Conservation (phyloP, 2,329 filamentous ascomycete genomes). For the Thelonectria blattea region DNA sequence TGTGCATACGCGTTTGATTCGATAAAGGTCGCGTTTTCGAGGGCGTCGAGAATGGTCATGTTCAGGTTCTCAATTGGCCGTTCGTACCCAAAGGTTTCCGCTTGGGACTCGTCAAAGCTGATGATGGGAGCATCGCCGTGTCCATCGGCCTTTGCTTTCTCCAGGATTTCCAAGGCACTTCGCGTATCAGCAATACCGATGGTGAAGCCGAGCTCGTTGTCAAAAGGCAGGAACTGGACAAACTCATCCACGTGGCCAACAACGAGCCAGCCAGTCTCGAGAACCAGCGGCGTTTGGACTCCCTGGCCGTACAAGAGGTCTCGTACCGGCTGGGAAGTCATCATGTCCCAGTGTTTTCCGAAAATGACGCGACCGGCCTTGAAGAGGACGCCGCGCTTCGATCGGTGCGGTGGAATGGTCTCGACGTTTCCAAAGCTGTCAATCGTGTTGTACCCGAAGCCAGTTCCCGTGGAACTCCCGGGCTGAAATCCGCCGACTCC, state of each 20-base stretch:
- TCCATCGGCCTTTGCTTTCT: conserved; percentile 29
- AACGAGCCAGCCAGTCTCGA: conserved; percentile 38
- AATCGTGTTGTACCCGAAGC: conserved; percentile 22
- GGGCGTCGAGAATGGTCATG: conserved; percentile 17
- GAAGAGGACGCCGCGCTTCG: conserved; percentile 32
- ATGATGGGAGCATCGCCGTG: conserved; percentile 28
- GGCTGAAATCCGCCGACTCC: conserved; percentile 43
- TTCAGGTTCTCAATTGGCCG: conserved; percentile 6
- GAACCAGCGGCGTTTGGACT: conserved; percentile 41
- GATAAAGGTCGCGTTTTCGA: background rate
- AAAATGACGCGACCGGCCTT: conserved; percentile 32
- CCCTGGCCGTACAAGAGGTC: conserved; percentile 37
- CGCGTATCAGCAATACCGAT: conserved; percentile 33
- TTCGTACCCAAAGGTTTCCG: conserved; percentile 1
- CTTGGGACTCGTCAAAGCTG: conserved; percentile 9
- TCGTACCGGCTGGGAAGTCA: too few species aligned
- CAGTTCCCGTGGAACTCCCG: background rate
- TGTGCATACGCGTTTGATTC: conserved; percentile 1
- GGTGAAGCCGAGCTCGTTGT: conserved; percentile 36
- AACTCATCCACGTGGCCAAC: conserved; percentile 40
- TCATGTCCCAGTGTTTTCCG: conserved; percentile 15
- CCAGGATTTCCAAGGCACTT: conserved; percentile 35
- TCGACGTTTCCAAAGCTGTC: conserved; percentile 45
- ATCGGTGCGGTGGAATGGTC: conserved; percentile 43
- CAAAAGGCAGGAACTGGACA: conserved; percentile 38